Evolutionary conservation across 176 grass and related monocot genomes (phyloP), one percentile per base, ranked within the genome.

Genomic region (Pontederia crassipes): DNA sequence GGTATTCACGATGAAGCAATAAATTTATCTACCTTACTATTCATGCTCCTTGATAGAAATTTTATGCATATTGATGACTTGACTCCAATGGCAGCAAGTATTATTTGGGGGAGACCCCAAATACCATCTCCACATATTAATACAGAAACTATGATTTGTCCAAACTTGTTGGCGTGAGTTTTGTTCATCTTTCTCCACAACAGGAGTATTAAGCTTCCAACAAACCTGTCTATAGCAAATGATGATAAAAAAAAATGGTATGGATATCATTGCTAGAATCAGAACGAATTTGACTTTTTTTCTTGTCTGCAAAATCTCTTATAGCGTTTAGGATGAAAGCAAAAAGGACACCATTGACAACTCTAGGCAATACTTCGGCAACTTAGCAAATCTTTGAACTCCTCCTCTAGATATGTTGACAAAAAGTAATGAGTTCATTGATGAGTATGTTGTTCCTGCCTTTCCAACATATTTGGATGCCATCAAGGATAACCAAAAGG

Each of bases 41-140:
- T 88, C 49, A 61, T 50, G 29, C 0, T 11, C 8, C 84, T 79
- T 2, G 84, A 68, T 14, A 95, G 68, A 57, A 95, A 95, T 75
- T 95, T 85, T 81, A 88, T 88, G 80, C 84, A 95, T 77, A 89
- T 82, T 52, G 81, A 78, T 54, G 85, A 75, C 75, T 58, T 88
- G 16, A 95, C 62, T 8, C 77, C 59, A 35, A 85, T 73, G 29
- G 88, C 78, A 5, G 84, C 84, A 7, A 94, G 84, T 50, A 94
- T 59, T 14, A 81, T 88, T 75, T 85, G n/a, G 84, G 58, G 89
- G 81, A 54, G 82, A 68, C 77, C 81, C 89, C 85, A 95, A 8
- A 95, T 77, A 1, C 85, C 81, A 40, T 95, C 75, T 16, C 81
- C 85, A 67, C 85, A 95, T 73, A 95, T 95, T 65, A 95, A 77